phyloP scores from a whole-genome alignment of 2,329 filamentous ascomycete genomes.

The Chrysosphaeria jannelii region DNA sequence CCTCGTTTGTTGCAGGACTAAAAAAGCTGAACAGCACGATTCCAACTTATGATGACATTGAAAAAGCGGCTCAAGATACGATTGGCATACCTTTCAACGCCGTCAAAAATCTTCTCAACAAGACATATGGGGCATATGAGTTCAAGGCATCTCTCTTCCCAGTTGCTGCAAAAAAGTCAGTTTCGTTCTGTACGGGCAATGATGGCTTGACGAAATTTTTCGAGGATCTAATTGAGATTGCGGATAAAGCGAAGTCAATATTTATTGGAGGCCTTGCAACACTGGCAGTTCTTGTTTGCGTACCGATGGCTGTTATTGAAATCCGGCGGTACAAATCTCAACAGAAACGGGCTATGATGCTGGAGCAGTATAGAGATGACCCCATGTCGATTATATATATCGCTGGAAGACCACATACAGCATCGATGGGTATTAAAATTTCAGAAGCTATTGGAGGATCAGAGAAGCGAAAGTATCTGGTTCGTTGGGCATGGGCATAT shows the following conservation, averaged over 20 bases:
- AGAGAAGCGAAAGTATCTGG: constrained; percentile 35
- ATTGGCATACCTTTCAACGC: constrained; percentile 57
- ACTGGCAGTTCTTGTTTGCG: constrained; percentile 14
- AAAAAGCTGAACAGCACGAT: constrained; percentile 46
- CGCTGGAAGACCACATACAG: constrained; percentile 49
- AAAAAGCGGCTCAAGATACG: constrained; percentile 48
- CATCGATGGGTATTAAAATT: constrained; percentile 38
- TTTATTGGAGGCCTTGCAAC: constrained; percentile 49
- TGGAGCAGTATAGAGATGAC: constrained; percentile 32
- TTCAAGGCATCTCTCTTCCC: constrained; percentile 60
- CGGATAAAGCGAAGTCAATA: constrained; percentile 36
- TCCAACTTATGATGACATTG: constrained; percentile 55
- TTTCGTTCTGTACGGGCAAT: constrained; percentile 75
- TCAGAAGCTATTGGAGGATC: too few relatives aligned
- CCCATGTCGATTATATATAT: constrained; percentile 75
- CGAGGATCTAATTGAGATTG: constrained; percentile 31
- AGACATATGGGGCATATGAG: constrained; percentile 37
- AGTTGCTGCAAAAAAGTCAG: constrained; percentile 48
- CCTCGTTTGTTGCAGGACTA: constrained; percentile 36
- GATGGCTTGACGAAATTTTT: constrained; percentile 66
- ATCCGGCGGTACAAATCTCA: constrained; percentile 46
- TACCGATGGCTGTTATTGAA: constrained; percentile 58
- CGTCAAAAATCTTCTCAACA: constrained; percentile 42
- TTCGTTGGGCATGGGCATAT: constrained; percentile 65
- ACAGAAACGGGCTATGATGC: constrained; percentile 34